Base-by-base conservation (phyloP, 495 filamentous ascomycete species). In the Penicillium tannophilum region DNA sequence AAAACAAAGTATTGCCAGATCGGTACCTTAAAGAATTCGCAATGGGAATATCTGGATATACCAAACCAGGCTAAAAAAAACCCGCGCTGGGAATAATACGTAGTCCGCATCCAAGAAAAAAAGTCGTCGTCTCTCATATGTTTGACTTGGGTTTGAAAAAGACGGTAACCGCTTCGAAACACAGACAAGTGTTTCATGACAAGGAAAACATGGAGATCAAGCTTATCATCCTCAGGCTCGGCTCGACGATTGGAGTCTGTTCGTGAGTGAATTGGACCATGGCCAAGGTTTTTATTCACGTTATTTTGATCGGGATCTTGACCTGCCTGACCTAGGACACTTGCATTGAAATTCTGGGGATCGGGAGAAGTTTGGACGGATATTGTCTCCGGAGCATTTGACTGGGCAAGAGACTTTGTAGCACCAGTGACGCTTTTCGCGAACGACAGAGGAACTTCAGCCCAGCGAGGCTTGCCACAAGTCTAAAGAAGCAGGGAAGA, bases 21-120 rank as follows among this genome's bases (percentile, higher is more conserved):
- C 9, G 5, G 30, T 51, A 51, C 48, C 48, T 51, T 51, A 16
- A 33, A 51, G 17, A 51, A 51, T 17, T 51, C 48, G 33, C 48
- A 51, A 51, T 51, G 48, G 6, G 48, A 51, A 35, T 51, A 51
- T 7, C 16, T 35, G 30, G 20, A 35, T 6, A 51, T 35, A 3
- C 48, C 48, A 51, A 51, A 51, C 48, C 48, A 51, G 6, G 4
- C 17, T 7, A 23, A 16, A 3, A 51, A 17, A 17, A 51, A 51
- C 16, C 48, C 48, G 6, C 48, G 48, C 9, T 33, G 28, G 7
- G 16, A 12, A 51, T 31, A 51, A 20, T 51, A 51, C 48, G 26
- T 51, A 2, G 24, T 4, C 17, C 48, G 48, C 20, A 51, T 20
- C 48, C 48, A 51, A 4, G 48, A 6, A 24, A 51, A 51, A 19